Evolutionary conservation across 2,329 filamentous ascomycete genomes (phyloP).

Genomic region (Claviceps sp.): DNA sequence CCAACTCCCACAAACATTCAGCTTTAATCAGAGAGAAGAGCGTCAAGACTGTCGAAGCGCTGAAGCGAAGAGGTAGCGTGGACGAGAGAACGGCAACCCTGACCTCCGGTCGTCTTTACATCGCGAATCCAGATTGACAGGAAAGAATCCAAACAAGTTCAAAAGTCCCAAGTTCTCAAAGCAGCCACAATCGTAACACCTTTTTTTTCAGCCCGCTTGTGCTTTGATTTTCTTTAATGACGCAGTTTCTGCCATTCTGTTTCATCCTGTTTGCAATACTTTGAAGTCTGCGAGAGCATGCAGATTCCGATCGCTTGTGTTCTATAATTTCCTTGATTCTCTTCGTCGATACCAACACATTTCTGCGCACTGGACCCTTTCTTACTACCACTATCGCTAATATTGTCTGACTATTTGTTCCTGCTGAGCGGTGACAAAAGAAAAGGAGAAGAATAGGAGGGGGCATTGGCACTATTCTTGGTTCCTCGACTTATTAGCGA

Average conservation of each 20-base stretch:
- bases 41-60: constrained; percentile 54
- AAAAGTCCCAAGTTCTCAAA: not conserved
- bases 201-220: not conserved
- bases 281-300: constrained; percentile 9
- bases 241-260: not conserved
- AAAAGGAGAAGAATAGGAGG: not conserved
- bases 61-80: constrained; percentile 66
- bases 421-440: not conserved
- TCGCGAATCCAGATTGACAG: constrained; percentile 64
- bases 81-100: constrained; percentile 72
- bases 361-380: not conserved
- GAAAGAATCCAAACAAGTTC: not conserved
- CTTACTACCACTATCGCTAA: constrained; percentile 3
- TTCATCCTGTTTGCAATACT: constrained; percentile 7
- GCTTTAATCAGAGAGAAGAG: constrained; percentile 50
- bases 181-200: too few relatives aligned
- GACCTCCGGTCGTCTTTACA: constrained; percentile 59
- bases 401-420: not conserved
- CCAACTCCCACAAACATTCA: constrained; percentile 44
- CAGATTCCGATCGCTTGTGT: constrained; percentile 7
- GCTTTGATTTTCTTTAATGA: not conserved
- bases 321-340: constrained; percentile 4
- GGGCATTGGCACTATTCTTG: not conserved
- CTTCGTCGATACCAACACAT: constrained; percentile 14
- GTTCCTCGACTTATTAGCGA: not conserved